These are phyloP conservation scores for Alternaria gaisen DNA, from an alignment of 2,329 filamentous ascomycete species.

Conservation along the genomic window DNA sequence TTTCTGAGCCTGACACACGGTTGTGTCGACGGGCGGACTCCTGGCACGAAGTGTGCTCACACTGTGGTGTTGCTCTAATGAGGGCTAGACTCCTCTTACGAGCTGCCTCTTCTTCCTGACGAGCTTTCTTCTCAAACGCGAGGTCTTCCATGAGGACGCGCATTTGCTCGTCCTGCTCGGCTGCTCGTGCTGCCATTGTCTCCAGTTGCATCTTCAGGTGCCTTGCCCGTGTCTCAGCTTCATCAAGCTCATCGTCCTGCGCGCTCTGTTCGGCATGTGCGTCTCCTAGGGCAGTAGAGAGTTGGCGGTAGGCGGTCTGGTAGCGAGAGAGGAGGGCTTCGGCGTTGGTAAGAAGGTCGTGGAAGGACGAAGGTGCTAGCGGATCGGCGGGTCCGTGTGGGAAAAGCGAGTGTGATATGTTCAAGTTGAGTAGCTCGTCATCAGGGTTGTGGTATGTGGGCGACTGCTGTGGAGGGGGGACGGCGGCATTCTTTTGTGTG, in stretches of 20 bases:
- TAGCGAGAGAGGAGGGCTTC: conserved; percentile 63
- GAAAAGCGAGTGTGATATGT: conserved; percentile 64
- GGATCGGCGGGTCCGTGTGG: conserved; percentile 60
- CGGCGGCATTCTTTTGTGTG: conserved; percentile 45
- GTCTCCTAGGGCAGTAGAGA: conserved; percentile 56
- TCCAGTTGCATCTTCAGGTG: conserved; percentile 69
- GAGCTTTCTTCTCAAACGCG: conserved; percentile 42
- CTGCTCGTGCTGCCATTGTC: conserved; percentile 64
- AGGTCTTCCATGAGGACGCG: conserved; percentile 46
- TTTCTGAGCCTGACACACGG: conserved; percentile 46
- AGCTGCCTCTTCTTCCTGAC: conserved; percentile 48
- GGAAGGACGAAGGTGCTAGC: conserved; percentile 63
- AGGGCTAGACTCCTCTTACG: conserved; percentile 44
- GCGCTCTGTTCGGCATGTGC: conserved; percentile 64
- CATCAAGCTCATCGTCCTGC: conserved; percentile 68
- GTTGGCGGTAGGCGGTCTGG: conserved; percentile 64
- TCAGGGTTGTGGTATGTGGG: conserved; percentile 50
- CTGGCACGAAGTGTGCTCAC: conserved; percentile 29
- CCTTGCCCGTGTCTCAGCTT: conserved; percentile 64
- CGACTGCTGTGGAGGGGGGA: conserved; percentile 34
- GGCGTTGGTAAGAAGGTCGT: conserved; percentile 65
- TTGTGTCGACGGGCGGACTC: conserved; percentile 39
- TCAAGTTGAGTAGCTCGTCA: conserved; percentile 63
- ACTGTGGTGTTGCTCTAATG: conserved; percentile 30
- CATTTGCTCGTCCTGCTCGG: conserved; percentile 66